Evolutionary conservation across 495 filamentous ascomycete species (phyloP), one percentile per base, ranked within the genome.

Genomic region (Hyaloscypha hepaticicola): DNA sequence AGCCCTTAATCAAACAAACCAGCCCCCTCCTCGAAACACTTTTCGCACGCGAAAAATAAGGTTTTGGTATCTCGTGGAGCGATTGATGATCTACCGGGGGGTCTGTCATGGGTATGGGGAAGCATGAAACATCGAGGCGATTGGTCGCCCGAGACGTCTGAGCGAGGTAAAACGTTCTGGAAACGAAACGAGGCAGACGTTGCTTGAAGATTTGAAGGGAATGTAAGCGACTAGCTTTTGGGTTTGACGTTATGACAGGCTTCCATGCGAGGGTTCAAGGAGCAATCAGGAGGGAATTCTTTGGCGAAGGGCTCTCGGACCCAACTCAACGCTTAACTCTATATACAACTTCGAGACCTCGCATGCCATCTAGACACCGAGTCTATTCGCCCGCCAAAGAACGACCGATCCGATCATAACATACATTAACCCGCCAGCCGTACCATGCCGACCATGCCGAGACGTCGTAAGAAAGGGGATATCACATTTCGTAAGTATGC

Each of bases 401-500:
- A 25, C n/a, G 48, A 22, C 28, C 24, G n/a, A 41, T 55, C 53
- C 21, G 19, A 45, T 63, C 59, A 63, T 67, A 67, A 67, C 58
- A 58, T 67, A 67, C 59, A 67, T 67, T 63, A 63, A 59, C 38
- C 33, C 19, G 26, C 64, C 31, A 50, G 50, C 25, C 56, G 33
- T 25, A 41, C 26, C 61, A 56, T 34, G 55, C 45, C 55, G 28
- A 48, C 29, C 45, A 9, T 24, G 57, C 49, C 25, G 22, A 45
- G 12, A 55, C 22, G 27, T 21, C 6, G 33, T 60, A 60, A 45
- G 49, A 65, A 66, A 61, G 21, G 66, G 66, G 65, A 63, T 68
- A 68, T 68, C 66, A 61, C 66, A 56, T 50, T 68, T 66, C 59
- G 62, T 65, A 65, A 62, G 58, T 58, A 65, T 67, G 63, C 62